Conservation (phyloP, 2,329 filamentous ascomycete species). For the Beauveria rudraprayagi region DNA sequence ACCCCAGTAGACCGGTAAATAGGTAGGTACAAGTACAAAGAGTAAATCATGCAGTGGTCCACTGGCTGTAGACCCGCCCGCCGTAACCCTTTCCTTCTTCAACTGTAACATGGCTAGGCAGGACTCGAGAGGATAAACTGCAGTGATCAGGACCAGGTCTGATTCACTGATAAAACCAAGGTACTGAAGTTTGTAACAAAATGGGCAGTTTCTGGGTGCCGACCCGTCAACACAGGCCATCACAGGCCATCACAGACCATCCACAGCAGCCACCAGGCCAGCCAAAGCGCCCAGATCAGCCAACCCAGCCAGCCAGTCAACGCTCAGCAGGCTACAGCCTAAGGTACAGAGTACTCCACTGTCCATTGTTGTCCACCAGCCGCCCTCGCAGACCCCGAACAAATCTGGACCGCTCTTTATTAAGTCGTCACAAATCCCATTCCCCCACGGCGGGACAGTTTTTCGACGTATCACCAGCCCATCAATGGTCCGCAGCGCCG, state of each 20-base stretch:
- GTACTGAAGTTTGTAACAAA: too few species aligned
- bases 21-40: background rate
- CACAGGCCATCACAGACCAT: too few species aligned
- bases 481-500: slow-evolving; percentile 8
- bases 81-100: background rate
- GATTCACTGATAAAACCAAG: too few species aligned
- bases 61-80: background rate
- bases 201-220: too few species aligned
- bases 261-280: too few species aligned
- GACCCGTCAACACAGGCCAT: too few species aligned
- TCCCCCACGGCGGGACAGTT: background rate
- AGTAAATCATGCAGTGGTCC: background rate
- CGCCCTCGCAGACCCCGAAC: background rate
- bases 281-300: too few species aligned
- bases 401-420: background rate
- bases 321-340: background rate
- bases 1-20: too few species aligned
- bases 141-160: too few species aligned
- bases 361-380: background rate
- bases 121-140: too few species aligned
- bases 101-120: too few species aligned
- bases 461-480: background rate
- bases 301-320: too few species aligned
- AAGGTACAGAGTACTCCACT: background rate
- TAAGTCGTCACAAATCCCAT: slow-evolving; percentile 3